These are phyloP conservation scores for Chaetothyriales sp. DNA, from an alignment of 2,329 filamentous ascomycete species.

Conservation along the genomic window DNA sequence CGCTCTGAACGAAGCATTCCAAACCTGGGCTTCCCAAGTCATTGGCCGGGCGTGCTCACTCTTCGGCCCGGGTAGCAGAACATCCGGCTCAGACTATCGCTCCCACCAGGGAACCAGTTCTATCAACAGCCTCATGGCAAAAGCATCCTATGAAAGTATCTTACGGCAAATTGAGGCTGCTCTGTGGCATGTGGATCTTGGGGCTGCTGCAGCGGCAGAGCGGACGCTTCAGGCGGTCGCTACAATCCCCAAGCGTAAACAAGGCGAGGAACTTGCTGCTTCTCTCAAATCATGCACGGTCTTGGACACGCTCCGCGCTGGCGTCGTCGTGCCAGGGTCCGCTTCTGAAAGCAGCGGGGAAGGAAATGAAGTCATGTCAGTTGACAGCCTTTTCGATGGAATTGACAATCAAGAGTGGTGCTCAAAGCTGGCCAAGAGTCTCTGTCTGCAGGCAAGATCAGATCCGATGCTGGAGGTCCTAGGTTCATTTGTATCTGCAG, in stretches of 20 bases:
- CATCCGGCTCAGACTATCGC: not conserved
- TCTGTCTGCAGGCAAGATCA: not conserved
- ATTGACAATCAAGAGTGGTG: not conserved
- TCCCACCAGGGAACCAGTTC: not conserved
- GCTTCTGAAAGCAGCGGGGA: not conserved
- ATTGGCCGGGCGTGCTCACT: constrained; percentile 55
- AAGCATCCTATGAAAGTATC: constrained; percentile 12
- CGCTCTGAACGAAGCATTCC: constrained; percentile 52
- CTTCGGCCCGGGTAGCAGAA: not conserved
- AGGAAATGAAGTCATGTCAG: not conserved
- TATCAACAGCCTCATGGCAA: constrained; percentile 1
- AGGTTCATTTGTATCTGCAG: constrained; percentile 48
- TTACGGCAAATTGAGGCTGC: constrained; percentile 5
- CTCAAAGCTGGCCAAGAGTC: not conserved
- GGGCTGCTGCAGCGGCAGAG: constrained; percentile 2
- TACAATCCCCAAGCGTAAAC: not conserved
- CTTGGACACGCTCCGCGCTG: not conserved
- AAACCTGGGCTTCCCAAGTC: constrained; percentile 73
- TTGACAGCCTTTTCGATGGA: not conserved
- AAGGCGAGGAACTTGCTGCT: not conserved
- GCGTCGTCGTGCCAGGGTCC: not conserved
- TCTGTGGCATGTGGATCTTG: constrained; percentile 9
- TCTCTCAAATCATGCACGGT: not conserved
- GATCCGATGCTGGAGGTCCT: constrained; percentile 60
- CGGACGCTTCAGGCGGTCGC: not conserved